These are phyloP conservation scores for Lanmaoa pseudosensibilis DNA, from an alignment of 768 basidiomycete species.

Conservation along the genomic window DNA sequence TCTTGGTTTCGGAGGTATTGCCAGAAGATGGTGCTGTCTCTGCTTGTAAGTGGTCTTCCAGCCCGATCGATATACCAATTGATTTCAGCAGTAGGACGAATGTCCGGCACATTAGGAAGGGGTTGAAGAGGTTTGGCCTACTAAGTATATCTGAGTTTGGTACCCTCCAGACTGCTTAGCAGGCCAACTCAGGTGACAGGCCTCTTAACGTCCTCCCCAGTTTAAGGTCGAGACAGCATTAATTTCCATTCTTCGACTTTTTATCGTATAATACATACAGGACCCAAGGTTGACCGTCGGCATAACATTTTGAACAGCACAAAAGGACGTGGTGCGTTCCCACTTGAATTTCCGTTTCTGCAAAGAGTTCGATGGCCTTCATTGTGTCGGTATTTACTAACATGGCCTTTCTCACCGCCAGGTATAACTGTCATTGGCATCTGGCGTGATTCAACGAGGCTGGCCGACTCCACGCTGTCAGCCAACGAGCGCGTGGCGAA, in stretches of 20 bases:
- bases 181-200: too few species aligned
- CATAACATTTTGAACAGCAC: not conserved
- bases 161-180: too few species aligned
- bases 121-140: not conserved
- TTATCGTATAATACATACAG: not conserved
- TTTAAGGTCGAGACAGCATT: not conserved
- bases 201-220: not conserved
- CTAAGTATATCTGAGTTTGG: too few species aligned
- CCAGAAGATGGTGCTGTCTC: not conserved
- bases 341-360: not conserved
- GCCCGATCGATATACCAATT: not conserved
- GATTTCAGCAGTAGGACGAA: not conserved
- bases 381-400: not conserved
- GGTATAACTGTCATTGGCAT: not conserved
- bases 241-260: not conserved
- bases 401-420: not conserved
- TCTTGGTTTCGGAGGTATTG: conserved; percentile 4
- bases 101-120: not conserved
- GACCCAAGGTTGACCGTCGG: not conserved
- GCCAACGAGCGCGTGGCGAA: not conserved
- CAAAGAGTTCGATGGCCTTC: not conserved
- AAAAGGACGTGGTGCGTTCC: not conserved
- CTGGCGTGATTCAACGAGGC: not conserved
- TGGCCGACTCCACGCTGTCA: not conserved
- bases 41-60: not conserved